Evolutionary conservation across 257 asterid genomes (phyloP).

Genomic region (Agastache rugosa): DNA sequence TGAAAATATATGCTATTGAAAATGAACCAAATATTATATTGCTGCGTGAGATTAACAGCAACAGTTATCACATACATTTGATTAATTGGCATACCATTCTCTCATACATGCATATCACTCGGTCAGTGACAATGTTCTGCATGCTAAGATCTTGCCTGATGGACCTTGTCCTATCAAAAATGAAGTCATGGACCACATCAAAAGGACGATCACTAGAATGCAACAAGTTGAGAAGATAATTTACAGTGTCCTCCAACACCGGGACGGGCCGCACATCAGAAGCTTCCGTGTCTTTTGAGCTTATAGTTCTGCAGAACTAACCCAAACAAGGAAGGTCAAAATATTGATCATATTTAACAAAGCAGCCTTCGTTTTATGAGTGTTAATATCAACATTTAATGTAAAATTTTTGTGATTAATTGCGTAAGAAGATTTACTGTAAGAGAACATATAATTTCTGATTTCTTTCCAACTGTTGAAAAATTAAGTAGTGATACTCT

Average conservation of each 20-base stretch:
- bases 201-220: conserved; percentile 64
- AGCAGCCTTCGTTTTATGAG: background rate
- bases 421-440: conserved; percentile 12
- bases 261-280: conserved; percentile 88
- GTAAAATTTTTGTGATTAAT: background rate
- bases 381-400: background rate
- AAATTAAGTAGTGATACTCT: background rate
- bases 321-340: conserved; percentile 31
- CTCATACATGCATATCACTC: conserved; percentile 80
- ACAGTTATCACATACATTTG: conserved; percentile 3
- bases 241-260: conserved; percentile 76
- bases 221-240: conserved; percentile 67
- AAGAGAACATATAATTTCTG: background rate
- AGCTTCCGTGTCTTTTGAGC: conserved; percentile 51
- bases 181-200: conserved; percentile 87
- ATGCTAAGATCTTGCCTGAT: conserved; percentile 94
- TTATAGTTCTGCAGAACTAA: conserved; percentile 97
- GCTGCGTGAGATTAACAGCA: conserved; percentile 12
- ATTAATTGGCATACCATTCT: conserved; percentile 73
- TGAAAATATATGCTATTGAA: background rate
- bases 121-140: conserved; percentile 68
- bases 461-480: conserved; percentile 1
- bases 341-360: background rate
- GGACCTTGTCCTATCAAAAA: conserved; percentile 91
- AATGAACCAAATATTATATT: background rate